Evolutionary conservation across 2,329 filamentous ascomycete genomes (phyloP), one percentile per base, ranked within the genome.

Genomic region (Xenosphaeropsis pyriputrescens): DNA sequence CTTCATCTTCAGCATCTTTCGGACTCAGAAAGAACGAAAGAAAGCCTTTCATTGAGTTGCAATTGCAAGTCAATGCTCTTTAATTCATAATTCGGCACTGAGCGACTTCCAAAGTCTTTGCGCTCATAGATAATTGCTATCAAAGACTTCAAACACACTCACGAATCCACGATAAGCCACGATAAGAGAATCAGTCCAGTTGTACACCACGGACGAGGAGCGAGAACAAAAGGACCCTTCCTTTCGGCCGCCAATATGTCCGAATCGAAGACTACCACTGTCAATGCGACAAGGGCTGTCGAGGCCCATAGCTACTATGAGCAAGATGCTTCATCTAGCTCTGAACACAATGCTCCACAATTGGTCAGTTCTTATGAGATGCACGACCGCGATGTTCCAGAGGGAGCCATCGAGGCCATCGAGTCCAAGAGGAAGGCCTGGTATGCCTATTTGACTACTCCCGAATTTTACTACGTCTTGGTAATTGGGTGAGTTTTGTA

Each of bases 381-480:
- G 26, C 36, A 54, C 37, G 49, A 45, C 18, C 44, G 47, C 38
- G 30, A 32, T 15, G 30, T 32, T 32, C 14, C 14, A 32, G 57
- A 56, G 32, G 62, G 62, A 44, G 73, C 68, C 29, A 62, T 79
- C 35, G 62, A 69, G 40, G 59, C 64, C 31, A 60, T 79, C 48
- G 69, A 79, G 57, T 58, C 62, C 39, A 61, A 59, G 47, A 64
- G 65, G 19, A 62, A 64, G 33, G 63, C 60, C 45, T 79, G 75
- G 75, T 79, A 72, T 60, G 69, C 79, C 32, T 96, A 91, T 61
- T 66, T 96, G 45, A 70, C 68, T 49, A 94, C 88, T 9, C 69
- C 69, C 52, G 84, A 95, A 55, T 96, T 98, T 57, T 96, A 85
- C 74, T 64, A 85, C 47, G 76, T 93, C 32, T 65, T 96, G 49